Base-by-base conservation (phyloP, 805 yeast species). In the Starmerella floris region DNA sequence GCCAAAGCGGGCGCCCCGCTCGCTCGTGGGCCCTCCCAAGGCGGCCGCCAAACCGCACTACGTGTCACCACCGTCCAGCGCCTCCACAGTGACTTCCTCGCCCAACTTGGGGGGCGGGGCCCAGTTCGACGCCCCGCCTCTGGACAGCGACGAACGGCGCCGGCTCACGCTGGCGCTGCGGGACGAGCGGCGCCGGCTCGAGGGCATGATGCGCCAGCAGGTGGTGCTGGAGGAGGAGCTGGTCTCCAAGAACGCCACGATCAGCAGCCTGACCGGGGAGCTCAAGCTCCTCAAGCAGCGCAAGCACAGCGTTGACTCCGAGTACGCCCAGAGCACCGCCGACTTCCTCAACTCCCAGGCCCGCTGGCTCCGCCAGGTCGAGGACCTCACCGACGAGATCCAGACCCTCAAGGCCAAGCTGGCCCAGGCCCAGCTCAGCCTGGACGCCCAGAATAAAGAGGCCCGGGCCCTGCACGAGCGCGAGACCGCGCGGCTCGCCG, bases 151-250 rank as follows among this genome's bases (percentile, higher is more conserved):
- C n/a, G n/a, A n/a, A n/a, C n/a, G n/a, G n/a, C n/a, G n/a, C n/a
- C 22, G 40, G 28, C 30, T 30, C 4, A 31, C 28, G 17, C 5
- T 16, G 15, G 30, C 39, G 2, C 23, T 43, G 22, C 35, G 20
- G 23, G 47, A 46, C 17, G 40, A 37, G 31, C n/a, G 20, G 8
- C 15, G 5, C 5, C 35, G 31, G 21, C 10, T 23, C 21, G 38
- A 39, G 30, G 42, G 42, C 17, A 15, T 40, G 16, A 6, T 35
- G 35, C 30, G 11, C 17, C 43, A 37, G n/a, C 45, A 37, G 22
- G n/a, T 28, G 23, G 48, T 48, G 35, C 52, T 57, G 22, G 63
- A 58, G 37, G 52, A 54, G 34, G 60, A 58, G 31, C 37, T 59
- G 17, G 50, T 45, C 23, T 43, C 51, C 19, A 40, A 51, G 5